phyloP scores from a whole-genome alignment of 2,329 filamentous ascomycete species.

The Penicillium sp. region DNA sequence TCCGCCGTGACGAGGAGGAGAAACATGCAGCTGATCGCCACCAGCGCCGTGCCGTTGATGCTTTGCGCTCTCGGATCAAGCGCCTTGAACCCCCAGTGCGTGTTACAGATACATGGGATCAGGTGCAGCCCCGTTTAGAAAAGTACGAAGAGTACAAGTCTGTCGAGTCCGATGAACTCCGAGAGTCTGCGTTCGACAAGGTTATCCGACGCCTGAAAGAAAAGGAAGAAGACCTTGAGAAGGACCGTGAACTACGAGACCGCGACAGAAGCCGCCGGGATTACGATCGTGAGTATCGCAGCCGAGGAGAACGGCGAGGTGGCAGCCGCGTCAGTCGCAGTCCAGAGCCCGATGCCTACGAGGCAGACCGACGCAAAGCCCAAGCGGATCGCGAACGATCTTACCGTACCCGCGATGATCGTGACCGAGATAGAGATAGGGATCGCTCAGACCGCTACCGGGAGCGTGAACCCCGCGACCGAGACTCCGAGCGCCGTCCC shows the following conservation, averaged over 20 bases:
- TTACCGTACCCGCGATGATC: slow-evolving; percentile 77
- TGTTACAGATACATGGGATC: slow-evolving; percentile 81
- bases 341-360: slow-evolving; percentile 91
- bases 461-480: slow-evolving; percentile 40
- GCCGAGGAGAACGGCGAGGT: slow-evolving; percentile 41
- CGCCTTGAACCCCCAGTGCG: slow-evolving; percentile 82
- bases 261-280: slow-evolving; percentile 55
- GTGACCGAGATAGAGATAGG: slow-evolving; percentile 39
- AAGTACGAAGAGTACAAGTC: slow-evolving; percentile 82
- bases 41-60: slow-evolving; percentile 80
- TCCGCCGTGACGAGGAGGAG: slow-evolving; percentile 80
- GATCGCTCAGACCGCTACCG: slow-evolving; percentile 23
- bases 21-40: slow-evolving; percentile 78
- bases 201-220: slow-evolving; percentile 87
- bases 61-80: slow-evolving; percentile 82
- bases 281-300: slow-evolving; percentile 58
- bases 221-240: slow-evolving; percentile 79
- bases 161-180: slow-evolving; percentile 77
- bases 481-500: slow-evolving; percentile 41
- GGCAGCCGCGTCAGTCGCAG: slow-evolving; percentile 71
- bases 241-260: slow-evolving; percentile 52
- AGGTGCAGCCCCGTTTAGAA: slow-evolving; percentile 75
- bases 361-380: slow-evolving; percentile 90
- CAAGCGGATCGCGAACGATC: slow-evolving; percentile 92
- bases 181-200: slow-evolving; percentile 85